phyloP scores from a whole-genome alignment of 2,329 filamentous ascomycete genomes.

The Cytospora piceicola region DNA sequence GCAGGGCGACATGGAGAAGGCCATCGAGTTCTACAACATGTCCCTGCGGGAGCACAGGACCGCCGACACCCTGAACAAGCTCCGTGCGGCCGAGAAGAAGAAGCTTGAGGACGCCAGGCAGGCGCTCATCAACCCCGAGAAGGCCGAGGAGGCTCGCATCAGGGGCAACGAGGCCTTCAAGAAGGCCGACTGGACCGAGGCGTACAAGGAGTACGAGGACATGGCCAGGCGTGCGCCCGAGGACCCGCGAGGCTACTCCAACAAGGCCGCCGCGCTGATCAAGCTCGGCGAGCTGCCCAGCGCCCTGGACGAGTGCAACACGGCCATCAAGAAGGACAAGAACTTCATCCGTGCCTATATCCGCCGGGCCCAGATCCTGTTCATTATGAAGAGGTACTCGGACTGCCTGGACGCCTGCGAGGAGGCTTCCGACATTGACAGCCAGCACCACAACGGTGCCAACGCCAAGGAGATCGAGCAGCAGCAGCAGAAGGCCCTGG shows the following conservation, averaged over 20 bases:
- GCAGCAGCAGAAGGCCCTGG: slow-evolving; percentile 89
- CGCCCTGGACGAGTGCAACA: slow-evolving; percentile 89
- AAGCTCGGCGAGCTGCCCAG: slow-evolving; percentile 96
- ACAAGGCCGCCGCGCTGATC: slow-evolving; percentile 94
- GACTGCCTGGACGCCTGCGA: slow-evolving; percentile 89
- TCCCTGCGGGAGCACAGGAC: slow-evolving; percentile 96
- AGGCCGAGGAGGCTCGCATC: slow-evolving; percentile 94
- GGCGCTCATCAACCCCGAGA: slow-evolving; percentile 85
- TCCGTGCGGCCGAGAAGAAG: slow-evolving; percentile 85
- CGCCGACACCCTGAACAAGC: slow-evolving; percentile 89
- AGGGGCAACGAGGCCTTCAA: slow-evolving; percentile 98
- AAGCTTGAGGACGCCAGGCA: slow-evolving; percentile 76
- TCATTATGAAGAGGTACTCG: slow-evolving; percentile 98
- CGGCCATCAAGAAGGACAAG: slow-evolving; percentile 86
- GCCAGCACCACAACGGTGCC: slow-evolving; percentile 67
- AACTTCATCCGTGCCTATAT: slow-evolving; percentile 96
- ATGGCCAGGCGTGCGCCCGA: slow-evolving; percentile 96
- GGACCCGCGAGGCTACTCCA: slow-evolving; percentile 93
- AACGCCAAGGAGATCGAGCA: slow-evolving; percentile 91
- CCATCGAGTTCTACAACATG: slow-evolving; percentile 88
- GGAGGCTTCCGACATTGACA: slow-evolving; percentile 78
- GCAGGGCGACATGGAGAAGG: slow-evolving; percentile 75
- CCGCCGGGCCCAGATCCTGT: slow-evolving; percentile 92
- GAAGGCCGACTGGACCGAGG: slow-evolving; percentile 91
- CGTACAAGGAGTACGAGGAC: slow-evolving; percentile 91